A percentile compares a stretch with the other conserved stretches of the same genome.
These are phyloP conservation scores for Colletotrichum gloeosporioides DNA, from an alignment of 2,329 filamentous ascomycete species.

Conservation along the genomic window DNA sequence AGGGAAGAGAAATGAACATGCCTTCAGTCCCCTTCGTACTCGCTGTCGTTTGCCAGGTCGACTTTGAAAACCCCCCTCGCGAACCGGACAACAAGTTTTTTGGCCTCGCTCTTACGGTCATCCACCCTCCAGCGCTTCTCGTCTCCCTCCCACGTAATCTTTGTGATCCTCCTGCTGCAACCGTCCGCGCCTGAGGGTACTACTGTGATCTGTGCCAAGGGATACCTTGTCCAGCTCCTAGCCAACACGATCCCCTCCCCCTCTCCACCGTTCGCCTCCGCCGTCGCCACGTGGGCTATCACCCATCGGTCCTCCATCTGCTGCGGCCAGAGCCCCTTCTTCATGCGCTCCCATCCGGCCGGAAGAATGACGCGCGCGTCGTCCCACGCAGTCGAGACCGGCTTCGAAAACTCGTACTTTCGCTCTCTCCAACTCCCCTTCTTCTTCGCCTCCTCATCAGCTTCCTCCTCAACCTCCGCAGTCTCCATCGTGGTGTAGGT, in stretches of 20 bases:
- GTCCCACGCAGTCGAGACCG: neutral
- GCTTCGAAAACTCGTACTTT: neutral
- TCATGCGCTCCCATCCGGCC: neutral
- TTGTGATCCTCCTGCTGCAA: neutral
- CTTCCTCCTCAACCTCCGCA: neutral
- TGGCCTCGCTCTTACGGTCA: neutral
- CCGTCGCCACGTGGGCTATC: neutral
- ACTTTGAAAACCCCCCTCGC: neutral
- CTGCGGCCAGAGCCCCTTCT: neutral
- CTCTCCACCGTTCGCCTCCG: neutral
- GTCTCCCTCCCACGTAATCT: neutral
- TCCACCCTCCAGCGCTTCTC: neutral
- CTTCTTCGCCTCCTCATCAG: neutral
- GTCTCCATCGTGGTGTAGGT: neutral
- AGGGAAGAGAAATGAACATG: neutral
- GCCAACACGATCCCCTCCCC: neutral
- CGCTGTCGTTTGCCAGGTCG: neutral
- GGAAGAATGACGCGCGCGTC: neutral
- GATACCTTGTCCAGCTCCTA: neutral
- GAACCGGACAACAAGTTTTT: neutral
- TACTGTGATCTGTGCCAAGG: neutral
- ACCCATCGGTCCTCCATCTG: slow-evolving; percentile 2
- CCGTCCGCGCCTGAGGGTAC: neutral
- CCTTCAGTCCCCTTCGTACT: neutral
- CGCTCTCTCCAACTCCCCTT: neutral